Percentiles rank a stretch among this genome's conserved stretches.
These are phyloP conservation scores for Cordyceps cicadae DNA, from an alignment of 2,329 filamentous ascomycete species.

Conservation along the genomic window DNA sequence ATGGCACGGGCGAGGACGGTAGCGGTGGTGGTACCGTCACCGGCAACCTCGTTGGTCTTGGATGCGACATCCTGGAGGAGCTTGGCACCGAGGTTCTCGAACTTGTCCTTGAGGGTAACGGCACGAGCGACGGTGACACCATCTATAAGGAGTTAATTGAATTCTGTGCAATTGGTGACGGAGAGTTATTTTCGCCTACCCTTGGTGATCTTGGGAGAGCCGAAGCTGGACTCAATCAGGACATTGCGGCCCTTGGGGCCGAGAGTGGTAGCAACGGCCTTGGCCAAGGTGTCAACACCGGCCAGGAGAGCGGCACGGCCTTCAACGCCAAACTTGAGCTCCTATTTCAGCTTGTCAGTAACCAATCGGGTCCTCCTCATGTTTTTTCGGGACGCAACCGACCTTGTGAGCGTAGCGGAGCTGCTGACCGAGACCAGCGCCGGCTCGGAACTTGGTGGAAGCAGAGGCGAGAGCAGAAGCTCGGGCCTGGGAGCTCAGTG, in stretches of 20 bases:
- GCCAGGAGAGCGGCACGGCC: conserved; percentile 78
- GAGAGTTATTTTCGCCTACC: conserved; percentile 45
- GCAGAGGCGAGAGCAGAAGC: conserved; percentile 70
- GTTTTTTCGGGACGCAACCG: conserved; percentile 21
- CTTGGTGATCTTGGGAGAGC: conserved; percentile 99
- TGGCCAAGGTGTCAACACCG: conserved; percentile 94
- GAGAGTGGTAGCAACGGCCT: conserved; percentile 89
- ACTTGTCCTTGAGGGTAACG: conserved; percentile 93
- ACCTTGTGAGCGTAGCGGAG: conserved; percentile 98
- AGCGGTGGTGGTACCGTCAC: conserved; percentile 96
- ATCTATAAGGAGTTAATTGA: conserved; percentile 39
- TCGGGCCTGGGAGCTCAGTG: conserved; percentile 72
- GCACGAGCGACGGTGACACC: conserved; percentile 86
- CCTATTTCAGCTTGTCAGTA: conserved; percentile 42
- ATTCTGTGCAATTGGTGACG: background rate
- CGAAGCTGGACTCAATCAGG: conserved; percentile 95
- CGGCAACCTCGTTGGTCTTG: conserved; percentile 98
- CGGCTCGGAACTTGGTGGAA: conserved; percentile 55
- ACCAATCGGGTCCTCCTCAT: background rate
- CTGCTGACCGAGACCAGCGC: conserved; percentile 68
- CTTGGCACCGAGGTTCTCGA: conserved; percentile 96
- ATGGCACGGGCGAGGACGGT: conserved; percentile 96
- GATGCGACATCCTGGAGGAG: conserved; percentile 96
- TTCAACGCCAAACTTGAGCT: conserved; percentile 97
- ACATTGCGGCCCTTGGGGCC: conserved; percentile 98